Evolutionary conservation across 2,329 filamentous ascomycete genomes (phyloP).

Genomic region (Penicillium janthinellum): DNA sequence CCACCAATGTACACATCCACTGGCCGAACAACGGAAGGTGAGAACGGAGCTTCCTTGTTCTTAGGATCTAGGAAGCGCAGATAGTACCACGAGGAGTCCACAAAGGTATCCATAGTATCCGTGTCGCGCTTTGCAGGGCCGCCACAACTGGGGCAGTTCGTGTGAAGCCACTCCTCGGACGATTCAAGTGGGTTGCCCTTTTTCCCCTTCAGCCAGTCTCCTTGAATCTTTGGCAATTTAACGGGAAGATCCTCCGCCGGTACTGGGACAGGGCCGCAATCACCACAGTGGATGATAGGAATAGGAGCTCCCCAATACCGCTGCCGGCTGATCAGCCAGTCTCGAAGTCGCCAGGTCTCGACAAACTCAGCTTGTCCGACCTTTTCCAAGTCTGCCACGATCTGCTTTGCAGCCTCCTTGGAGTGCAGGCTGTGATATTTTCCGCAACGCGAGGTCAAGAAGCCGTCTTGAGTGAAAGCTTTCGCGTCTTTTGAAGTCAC

Average conservation of each 20-base stretch:
- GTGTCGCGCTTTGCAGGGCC: slow-evolving; percentile 76
- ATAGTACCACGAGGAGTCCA: slow-evolving; percentile 94
- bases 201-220: slow-evolving; percentile 68
- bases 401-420: slow-evolving; percentile 60
- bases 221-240: slow-evolving; percentile 67
- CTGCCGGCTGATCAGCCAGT: slow-evolving; percentile 92
- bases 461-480: slow-evolving; percentile 67
- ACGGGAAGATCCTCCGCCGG: slow-evolving; percentile 77
- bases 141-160: slow-evolving; percentile 70
- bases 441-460: slow-evolving; percentile 67
- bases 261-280: slow-evolving; percentile 78
- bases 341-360: slow-evolving; percentile 77
- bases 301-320: slow-evolving; percentile 91
- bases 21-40: slow-evolving; percentile 61
- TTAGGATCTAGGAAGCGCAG: slow-evolving; percentile 74
- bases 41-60: slow-evolving; percentile 65
- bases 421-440: slow-evolving; percentile 66
- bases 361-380: slow-evolving; percentile 62
- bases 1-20: slow-evolving; percentile 90
- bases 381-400: slow-evolving; percentile 56
- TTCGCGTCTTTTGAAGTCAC: slow-evolving; percentile 45
- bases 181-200: slow-evolving; percentile 76
- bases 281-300: slow-evolving; percentile 78
- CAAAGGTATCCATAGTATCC: slow-evolving; percentile 95
- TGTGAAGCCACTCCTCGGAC: slow-evolving; percentile 72